These are phyloP conservation scores for Pseudocercospora ulei DNA, from an alignment of 2,329 filamentous ascomycete species.

Conservation along the genomic window DNA sequence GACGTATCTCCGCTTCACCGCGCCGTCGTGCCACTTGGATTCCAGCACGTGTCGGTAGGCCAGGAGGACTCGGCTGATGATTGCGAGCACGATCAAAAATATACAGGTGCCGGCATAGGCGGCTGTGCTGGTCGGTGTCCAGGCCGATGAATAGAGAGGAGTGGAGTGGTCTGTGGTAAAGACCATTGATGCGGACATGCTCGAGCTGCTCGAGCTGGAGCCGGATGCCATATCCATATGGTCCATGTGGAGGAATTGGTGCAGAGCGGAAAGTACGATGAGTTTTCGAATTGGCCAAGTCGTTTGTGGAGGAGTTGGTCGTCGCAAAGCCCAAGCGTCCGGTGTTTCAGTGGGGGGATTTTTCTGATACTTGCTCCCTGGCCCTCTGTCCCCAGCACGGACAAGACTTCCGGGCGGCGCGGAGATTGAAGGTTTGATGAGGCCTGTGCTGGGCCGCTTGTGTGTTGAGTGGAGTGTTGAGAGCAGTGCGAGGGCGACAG, in stretches of 20 bases:
- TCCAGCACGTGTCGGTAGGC: constrained; percentile 55
- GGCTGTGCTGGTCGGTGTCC: constrained; percentile 62
- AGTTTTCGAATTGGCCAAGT: background rate
- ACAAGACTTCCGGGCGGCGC: background rate
- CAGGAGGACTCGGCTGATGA: constrained; percentile 59
- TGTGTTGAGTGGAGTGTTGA: too few species aligned
- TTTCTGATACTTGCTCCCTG: too few species aligned
- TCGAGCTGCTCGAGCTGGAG: constrained; percentile 13
- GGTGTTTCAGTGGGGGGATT: too few species aligned
- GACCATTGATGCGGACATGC: constrained; percentile 45
- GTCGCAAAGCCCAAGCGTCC: too few species aligned
- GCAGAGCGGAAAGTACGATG: background rate
- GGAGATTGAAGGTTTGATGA: constrained; percentile 5
- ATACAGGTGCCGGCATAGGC: constrained; percentile 83
- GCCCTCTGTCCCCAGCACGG: constrained; percentile 1
- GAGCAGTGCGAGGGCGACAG: too few species aligned
- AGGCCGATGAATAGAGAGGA: constrained; percentile 56
- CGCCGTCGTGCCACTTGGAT: constrained; percentile 60
- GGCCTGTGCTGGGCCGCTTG: too few species aligned
- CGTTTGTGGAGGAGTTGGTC: background rate
- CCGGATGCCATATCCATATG: constrained; percentile 14
- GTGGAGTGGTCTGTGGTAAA: constrained; percentile 58
- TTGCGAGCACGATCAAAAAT: constrained; percentile 70
- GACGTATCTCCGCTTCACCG: constrained; percentile 66
- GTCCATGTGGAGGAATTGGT: constrained; percentile 6